Conservation (phyloP, 1,284 basidiomycete genomes). For the Leccinum solheimii region DNA sequence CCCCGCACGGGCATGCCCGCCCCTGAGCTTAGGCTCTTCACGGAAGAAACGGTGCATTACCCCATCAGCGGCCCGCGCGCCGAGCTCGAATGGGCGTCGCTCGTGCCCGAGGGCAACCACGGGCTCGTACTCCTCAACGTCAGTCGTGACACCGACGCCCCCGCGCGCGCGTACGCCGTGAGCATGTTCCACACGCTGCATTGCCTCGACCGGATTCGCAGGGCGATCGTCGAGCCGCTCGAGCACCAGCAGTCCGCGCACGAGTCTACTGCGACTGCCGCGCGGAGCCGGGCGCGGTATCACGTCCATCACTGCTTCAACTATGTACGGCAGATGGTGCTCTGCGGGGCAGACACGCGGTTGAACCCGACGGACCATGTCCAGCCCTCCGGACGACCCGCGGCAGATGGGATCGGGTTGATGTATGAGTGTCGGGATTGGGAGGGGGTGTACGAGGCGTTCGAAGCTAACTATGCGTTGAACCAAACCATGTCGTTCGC, state of each 20-base stretch:
- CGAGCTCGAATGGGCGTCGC: slow-evolving; percentile 31
- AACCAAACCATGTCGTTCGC: slow-evolving; percentile 21
- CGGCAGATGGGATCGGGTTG: slow-evolving; percentile 27
- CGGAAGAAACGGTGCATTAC: slow-evolving; percentile 36
- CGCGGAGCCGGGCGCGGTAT: slow-evolving; percentile 2
- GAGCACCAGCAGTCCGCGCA: background rate
- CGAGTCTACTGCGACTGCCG: background rate
- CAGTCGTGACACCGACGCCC: slow-evolving; percentile 4
- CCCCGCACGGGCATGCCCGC: background rate
- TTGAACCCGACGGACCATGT: slow-evolving; percentile 30
- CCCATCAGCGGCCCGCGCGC: slow-evolving; percentile 23
- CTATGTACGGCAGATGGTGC: slow-evolving; percentile 36
- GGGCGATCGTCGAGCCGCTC: slow-evolving; percentile 11
- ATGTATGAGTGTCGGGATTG: slow-evolving; percentile 25
- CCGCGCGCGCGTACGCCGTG: slow-evolving; percentile 24
- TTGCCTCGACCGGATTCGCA: slow-evolving; percentile 27
- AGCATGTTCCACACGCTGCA: slow-evolving; percentile 27
- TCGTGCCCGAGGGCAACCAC: slow-evolving; percentile 35
- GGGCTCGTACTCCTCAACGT: slow-evolving; percentile 21
- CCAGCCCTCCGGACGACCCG: slow-evolving; percentile 9
- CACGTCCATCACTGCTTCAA: slow-evolving; percentile 37
- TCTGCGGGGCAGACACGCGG: slow-evolving; percentile 32
- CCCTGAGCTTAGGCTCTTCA: slow-evolving; percentile 11
- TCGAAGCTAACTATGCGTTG: slow-evolving; percentile 22
- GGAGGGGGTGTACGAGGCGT: slow-evolving; percentile 24